Evolutionary conservation across 31 red algal genomes (phyloP).

Genomic region (Asparagopsis taxiformis): DNA sequence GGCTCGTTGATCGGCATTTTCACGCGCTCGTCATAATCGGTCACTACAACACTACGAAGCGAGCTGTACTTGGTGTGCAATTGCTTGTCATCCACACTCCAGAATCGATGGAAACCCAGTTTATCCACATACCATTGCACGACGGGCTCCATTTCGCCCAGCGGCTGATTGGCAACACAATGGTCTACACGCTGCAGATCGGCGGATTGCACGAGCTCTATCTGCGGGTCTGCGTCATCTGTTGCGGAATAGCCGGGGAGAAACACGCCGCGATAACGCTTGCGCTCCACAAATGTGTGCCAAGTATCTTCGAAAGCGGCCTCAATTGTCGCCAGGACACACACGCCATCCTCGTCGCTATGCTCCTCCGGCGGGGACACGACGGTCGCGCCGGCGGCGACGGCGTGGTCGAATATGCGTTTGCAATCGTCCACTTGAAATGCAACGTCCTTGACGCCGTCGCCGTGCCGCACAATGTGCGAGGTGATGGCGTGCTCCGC

Average conservation of each 20-base stretch:
- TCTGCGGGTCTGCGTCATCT: slow-evolving; percentile 50
- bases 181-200: slow-evolving; percentile 84
- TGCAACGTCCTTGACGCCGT: slow-evolving; percentile 94
- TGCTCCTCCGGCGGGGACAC: slow-evolving; percentile 20
- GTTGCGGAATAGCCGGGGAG: slow-evolving; percentile 72
- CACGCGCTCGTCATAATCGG: slow-evolving; percentile 74
- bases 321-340: slow-evolving; percentile 70
- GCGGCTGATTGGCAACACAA: slow-evolving; percentile 86
- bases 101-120: slow-evolving; percentile 88
- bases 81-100: slow-evolving; percentile 96
- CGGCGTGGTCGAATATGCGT: slow-evolving; percentile 63
- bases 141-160: slow-evolving; percentile 80
- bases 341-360: slow-evolving; percentile 54
- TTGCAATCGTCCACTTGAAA: slow-evolving; percentile 77
- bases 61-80: slow-evolving; percentile 94
- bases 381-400: slow-evolving; percentile 54
- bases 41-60: slow-evolving; percentile 84
- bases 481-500: slow-evolving; percentile 32
- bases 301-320: slow-evolving; percentile 73
- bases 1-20: slow-evolving; percentile 99
- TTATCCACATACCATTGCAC: slow-evolving; percentile 86
- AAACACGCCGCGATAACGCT: slow-evolving; percentile 71
- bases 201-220: slow-evolving; percentile 20
- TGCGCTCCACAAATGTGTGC: slow-evolving; percentile 93
- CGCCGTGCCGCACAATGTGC: slow-evolving; percentile 76